Evolutionary conservation across 805 yeast species (phyloP).

Genomic region (Yarrowia phangngaensis): DNA sequence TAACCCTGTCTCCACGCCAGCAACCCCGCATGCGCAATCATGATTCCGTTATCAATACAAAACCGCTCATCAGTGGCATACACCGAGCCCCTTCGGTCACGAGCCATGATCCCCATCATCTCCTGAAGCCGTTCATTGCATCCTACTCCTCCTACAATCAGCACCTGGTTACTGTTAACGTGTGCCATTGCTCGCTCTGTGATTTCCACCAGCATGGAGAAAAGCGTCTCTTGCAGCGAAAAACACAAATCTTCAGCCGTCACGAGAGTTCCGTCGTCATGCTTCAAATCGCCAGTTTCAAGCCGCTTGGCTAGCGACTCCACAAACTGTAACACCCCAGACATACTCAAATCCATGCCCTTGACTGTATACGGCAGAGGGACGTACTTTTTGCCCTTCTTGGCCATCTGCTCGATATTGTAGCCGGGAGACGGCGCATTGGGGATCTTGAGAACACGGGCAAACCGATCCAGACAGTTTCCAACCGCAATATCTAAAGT

Average conservation of each 20-base stretch:
- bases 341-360: constrained; percentile 97
- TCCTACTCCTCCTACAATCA: constrained; percentile 98
- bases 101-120: constrained; percentile 95
- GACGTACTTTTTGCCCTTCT: constrained; percentile 52
- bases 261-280: constrained; percentile 47
- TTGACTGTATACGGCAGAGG: constrained; percentile 93
- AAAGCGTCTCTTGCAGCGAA: constrained; percentile 86
- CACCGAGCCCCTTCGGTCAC: constrained; percentile 81
- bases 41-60: constrained; percentile 96
- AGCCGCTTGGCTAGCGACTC: constrained; percentile 76
- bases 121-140: constrained; percentile 85
- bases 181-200: constrained; percentile 99
- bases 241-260: constrained; percentile 87
- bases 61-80: constrained; percentile 95
- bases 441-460: constrained; percentile 80
- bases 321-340: constrained; percentile 84
- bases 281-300: constrained; percentile 44
- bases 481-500: constrained; percentile 97
- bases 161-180: constrained; percentile 79
- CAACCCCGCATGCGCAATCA: constrained; percentile 98
- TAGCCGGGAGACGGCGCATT: constrained; percentile 97
- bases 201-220: constrained; percentile 95
- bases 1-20: constrained; percentile 80
- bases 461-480: constrained; percentile 93
- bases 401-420: constrained; percentile 92